A percentile compares a stretch with the other conserved stretches of the same genome.
phyloP scores from a whole-genome alignment of 176 grass and related monocot genomes.

The Phyllostachys edulis region DNA sequence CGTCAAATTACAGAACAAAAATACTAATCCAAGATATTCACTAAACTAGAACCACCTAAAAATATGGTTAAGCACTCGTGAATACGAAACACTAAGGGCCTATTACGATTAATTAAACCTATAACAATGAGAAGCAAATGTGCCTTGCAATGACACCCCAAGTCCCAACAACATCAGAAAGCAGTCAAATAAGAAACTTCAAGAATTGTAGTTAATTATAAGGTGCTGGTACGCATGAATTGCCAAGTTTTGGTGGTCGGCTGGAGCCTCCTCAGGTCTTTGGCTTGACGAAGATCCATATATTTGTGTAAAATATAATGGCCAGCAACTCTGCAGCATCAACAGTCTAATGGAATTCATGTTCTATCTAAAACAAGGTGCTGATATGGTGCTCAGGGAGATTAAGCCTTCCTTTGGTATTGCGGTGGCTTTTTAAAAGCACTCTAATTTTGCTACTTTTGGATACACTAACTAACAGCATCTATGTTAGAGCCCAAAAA shows the following conservation, averaged over 20 bases:
- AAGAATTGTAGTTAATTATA: background rate
- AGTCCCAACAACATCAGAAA: too few species aligned
- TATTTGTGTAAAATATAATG: background rate
- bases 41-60: background rate
- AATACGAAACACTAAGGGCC: background rate
- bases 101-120: background rate
- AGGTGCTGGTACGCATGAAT: background rate
- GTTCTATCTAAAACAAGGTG: slow-evolving; percentile 1
- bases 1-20: background rate
- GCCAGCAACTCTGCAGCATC: background rate
- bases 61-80: background rate
- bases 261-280: background rate
- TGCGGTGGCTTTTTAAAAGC: slow-evolving; percentile 4
- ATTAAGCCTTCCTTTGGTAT: background rate
- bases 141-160: background rate
- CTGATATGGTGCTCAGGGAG: background rate
- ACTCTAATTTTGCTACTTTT: background rate
- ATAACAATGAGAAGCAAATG: background rate
- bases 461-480: background rate
- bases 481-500: too few species aligned
- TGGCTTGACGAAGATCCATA: background rate
- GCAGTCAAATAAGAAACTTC: too few species aligned
- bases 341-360: slow-evolving; percentile 1
- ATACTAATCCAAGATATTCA: background rate
- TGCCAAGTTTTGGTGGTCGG: background rate